Base-by-base conservation (phyloP, 1,139 yeast genomes). In the Saccharomyces hybrid region DNA sequence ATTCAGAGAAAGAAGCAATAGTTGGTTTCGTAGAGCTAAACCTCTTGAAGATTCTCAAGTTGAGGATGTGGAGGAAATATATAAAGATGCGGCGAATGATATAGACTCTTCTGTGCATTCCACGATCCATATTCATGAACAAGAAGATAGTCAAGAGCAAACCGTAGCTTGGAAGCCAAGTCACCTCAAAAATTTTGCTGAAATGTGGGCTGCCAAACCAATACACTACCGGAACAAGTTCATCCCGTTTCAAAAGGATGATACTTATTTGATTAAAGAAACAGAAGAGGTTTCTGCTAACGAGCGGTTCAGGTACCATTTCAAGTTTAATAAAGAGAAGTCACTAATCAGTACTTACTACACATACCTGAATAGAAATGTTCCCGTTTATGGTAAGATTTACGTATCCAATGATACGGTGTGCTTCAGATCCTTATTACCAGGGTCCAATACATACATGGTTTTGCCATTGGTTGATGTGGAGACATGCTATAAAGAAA, bases 331-430 rank as follows among this genome's bases (percentile, higher is more conserved):
- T 6, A 76, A 75, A 1, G 70, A 75, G 2, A 82, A 80, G 49
- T 68, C 68, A 6, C 73, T 91, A 54, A 70, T 84, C 0, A 84
- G 96, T 0, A 78, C 89, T 1, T 91, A 88, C 65, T 84, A 81
- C 64, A 79, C 87, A 6, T 88, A 88, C 69, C 70, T 90, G 29
- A 83, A 80, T 57, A 80, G 86, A 59, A 79, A 86, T 2, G 71
- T 88, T 16, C 96, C 97, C 0, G 75, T 85, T 4, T 88, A 87
- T 70, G 98, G 98, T 2, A 88, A 88, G 65, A 66, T 91, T 2
- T 89, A 89, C 64, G 66, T 91, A 19, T 88, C 96, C 1, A 75
- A 78, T 27, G 76, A 76, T 41, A 81, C 78, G 57, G 67, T 91
- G 16, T 90, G 97, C 60, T 91, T 87, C 70, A 75, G 95, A 57